Evolutionary conservation across 208 protist species (phyloP), one percentile per base, ranked within the genome.

Genomic region (Hexamita inflata): DNA sequence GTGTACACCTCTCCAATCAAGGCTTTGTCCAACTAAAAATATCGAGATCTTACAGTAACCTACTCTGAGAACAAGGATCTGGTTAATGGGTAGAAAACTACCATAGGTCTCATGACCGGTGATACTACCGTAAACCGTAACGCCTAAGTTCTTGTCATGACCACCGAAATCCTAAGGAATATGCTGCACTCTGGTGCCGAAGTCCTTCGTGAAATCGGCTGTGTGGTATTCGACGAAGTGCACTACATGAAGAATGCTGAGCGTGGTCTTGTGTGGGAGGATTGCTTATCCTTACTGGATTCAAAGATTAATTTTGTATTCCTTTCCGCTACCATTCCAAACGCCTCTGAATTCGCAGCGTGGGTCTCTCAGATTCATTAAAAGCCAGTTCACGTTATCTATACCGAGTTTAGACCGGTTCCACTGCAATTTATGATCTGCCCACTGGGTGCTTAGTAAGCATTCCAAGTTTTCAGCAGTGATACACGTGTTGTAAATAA

Each of bases 1-100:
- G 95, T 99, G 60, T 99, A 99, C 86, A 99, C 97, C 45, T 97
- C 94, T 2, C 97, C 97, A 39, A 99, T 99, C 82, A 99, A 99
- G 78, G 97, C 97, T 0, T 87, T 99, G 0, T 94, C 88, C 35
- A 99, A 99, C 84, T 96, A 99, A 81, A 99, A 99, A 82, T 99
- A 95, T 81, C 84, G 94, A 67, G 95, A 99, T 77, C 93, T 99
- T 30, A 84, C 85, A 1, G 91, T 96, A 57, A 90, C 94, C 73
- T 88, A 82, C 29, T 94, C 93, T 79, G 80, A 15, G n/a, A n/a
- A 78, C 13, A 85, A 89, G 49, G 93, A n/a, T n/a, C n/a, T n/a
- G n/a, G n/a, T n/a, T n/a, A n/a, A n/a, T n/a, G n/a, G n/a, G n/a
- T n/a, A n/a, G n/a, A n/a, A n/a, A n/a, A n/a, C n/a, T n/a, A n/a